These are phyloP conservation scores for Schizonepeta tenuifolia DNA, from an alignment of 257 asterid genomes.

Conservation along the genomic window DNA sequence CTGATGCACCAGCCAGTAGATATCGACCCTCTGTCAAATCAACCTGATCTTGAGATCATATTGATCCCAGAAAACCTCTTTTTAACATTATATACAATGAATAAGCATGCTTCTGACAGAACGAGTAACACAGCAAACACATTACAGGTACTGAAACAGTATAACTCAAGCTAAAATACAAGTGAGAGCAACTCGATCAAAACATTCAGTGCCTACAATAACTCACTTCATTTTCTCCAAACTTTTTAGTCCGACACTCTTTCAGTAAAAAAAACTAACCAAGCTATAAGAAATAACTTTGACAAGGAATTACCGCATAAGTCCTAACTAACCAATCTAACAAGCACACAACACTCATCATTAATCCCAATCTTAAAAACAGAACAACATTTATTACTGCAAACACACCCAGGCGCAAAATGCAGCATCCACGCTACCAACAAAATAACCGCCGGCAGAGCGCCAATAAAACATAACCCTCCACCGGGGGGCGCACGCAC, in stretches of 20 bases:
- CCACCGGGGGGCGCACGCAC: no score
- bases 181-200: constrained; percentile 16
- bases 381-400: neutral
- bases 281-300: constrained; percentile 1
- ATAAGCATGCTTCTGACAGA: constrained; percentile 20
- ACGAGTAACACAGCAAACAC: neutral
- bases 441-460: neutral
- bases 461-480: no score
- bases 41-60: constrained; percentile 84
- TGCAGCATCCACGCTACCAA: constrained; percentile 19
- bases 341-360: constrained; percentile 3
- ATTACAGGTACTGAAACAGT: constrained; percentile 11
- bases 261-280: no score
- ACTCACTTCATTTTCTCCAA: constrained; percentile 12
- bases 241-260: neutral
- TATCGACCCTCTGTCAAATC: constrained; percentile 98
- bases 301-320: neutral
- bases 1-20: constrained; percentile 84
- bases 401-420: neutral
- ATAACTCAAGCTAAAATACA: constrained; percentile 10
- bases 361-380: constrained; percentile 2
- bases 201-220: neutral
- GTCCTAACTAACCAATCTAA: neutral
- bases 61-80: constrained; percentile 45
- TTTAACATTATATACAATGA: constrained; percentile 28